Evolutionary conservation across 345 rosid genomes (phyloP).

Genomic region (Sapria himalayana): DNA sequence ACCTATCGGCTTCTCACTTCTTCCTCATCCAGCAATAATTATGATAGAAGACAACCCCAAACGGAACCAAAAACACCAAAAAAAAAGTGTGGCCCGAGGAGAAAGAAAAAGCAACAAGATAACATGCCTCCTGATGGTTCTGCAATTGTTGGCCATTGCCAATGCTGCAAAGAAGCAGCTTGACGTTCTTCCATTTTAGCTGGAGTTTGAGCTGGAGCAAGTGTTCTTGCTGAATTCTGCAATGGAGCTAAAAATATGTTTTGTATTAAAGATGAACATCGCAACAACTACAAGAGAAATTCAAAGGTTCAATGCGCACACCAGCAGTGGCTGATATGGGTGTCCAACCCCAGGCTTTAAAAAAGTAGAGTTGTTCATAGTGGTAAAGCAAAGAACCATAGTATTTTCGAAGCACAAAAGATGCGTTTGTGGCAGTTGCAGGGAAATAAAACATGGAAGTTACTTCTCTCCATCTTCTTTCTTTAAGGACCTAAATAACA

Average conservation of each 20-base stretch:
- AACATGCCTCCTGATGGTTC: constrained; percentile 43
- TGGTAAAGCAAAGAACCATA: constrained; percentile 59
- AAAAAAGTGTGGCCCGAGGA: neutral
- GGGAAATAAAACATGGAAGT: constrained; percentile 92
- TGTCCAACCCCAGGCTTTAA: constrained; percentile 31
- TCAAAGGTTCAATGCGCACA: constrained; percentile 10
- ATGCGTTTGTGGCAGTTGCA: constrained; percentile 90
- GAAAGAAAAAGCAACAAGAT: constrained; percentile 1
- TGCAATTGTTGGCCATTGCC: constrained; percentile 15
- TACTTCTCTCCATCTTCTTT: constrained; percentile 90
- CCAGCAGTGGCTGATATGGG: constrained; percentile 41
- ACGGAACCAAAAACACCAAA: neutral
- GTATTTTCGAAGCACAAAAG: constrained; percentile 83
- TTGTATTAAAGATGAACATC: constrained; percentile 1
- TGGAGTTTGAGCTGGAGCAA: constrained; percentile 20
- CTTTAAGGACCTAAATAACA: constrained; percentile 70
- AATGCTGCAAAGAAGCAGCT: constrained; percentile 26
- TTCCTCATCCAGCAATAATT: no score
- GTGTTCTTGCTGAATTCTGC: constrained; percentile 18
- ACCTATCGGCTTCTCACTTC: no score
- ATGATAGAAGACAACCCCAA: constrained; percentile 2
- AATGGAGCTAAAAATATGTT: constrained; percentile 20
- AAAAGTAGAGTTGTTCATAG: constrained; percentile 64
- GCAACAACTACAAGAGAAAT: neutral
- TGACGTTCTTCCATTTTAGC: constrained; percentile 20